These are phyloP conservation scores for Lomentospora prolificans DNA, from an alignment of 2,329 filamentous ascomycete species.

Conservation along the genomic window DNA sequence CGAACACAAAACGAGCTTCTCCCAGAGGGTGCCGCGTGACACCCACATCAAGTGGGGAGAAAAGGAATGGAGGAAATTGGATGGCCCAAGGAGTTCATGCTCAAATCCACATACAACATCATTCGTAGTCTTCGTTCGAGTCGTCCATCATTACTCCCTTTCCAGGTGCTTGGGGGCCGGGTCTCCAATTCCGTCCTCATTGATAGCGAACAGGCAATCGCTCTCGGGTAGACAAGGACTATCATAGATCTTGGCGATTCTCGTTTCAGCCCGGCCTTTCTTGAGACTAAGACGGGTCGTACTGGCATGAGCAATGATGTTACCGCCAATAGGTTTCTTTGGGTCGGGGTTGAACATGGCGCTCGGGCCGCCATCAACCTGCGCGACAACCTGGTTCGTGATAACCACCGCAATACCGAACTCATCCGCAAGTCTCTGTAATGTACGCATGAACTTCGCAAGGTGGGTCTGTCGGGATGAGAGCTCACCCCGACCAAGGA, in stretches of 20 bases:
- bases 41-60: no score
- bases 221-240: slow-evolving; percentile 94
- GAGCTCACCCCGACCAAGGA: slow-evolving; percentile 89
- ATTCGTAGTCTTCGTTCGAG: background rate
- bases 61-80: no score
- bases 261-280: slow-evolving; percentile 89
- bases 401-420: slow-evolving; percentile 98
- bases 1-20: background rate
- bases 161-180: slow-evolving; percentile 92
- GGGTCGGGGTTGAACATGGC: slow-evolving; percentile 99
- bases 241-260: slow-evolving; percentile 98
- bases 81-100: background rate
- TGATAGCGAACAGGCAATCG: slow-evolving; percentile 93
- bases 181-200: slow-evolving; percentile 93
- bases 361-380: slow-evolving; percentile 91
- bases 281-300: slow-evolving; percentile 91
- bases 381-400: slow-evolving; percentile 96
- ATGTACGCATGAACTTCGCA: slow-evolving; percentile 77
- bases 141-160: slow-evolving; percentile 40
- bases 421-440: slow-evolving; percentile 68
- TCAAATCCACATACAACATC: background rate
- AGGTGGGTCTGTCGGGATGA: slow-evolving; percentile 86
- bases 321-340: slow-evolving; percentile 97
- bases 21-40: no score
- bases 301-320: slow-evolving; percentile 96